phyloP scores from a whole-genome alignment of 1,139 yeast genomes.

The Sugiyamaella sp. region DNA sequence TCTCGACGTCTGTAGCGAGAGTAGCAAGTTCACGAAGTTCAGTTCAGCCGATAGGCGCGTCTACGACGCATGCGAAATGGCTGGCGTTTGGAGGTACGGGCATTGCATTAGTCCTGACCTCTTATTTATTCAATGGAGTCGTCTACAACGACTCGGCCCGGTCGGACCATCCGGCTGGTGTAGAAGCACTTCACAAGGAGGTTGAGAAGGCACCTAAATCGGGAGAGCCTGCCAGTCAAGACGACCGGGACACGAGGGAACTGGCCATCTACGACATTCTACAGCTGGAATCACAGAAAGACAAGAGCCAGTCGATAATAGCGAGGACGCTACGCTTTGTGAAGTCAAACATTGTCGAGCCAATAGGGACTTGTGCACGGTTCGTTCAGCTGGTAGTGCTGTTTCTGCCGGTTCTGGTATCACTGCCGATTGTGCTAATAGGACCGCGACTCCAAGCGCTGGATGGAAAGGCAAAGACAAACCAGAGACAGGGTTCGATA shows the following conservation, averaged over 20 bases:
- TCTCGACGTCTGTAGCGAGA: background rate
- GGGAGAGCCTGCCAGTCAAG: constrained; percentile 4
- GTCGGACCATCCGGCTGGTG: background rate
- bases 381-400: constrained; percentile 67
- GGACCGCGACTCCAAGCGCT: constrained; percentile 49
- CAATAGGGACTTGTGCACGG: constrained; percentile 65
- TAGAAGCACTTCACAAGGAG: background rate
- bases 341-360: constrained; percentile 49
- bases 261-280: constrained; percentile 11
- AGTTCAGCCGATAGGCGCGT: background rate
- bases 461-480: constrained; percentile 34
- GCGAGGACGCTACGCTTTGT: background rate
- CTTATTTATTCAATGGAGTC: background rate
- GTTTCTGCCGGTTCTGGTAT: constrained; percentile 69
- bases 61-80: background rate
- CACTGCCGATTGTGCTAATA: constrained; percentile 66
- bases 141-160: background rate
- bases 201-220: background rate
- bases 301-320: background rate
- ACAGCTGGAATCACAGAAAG: background rate
- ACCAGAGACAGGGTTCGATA: constrained; percentile 60
- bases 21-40: background rate
- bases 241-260: constrained; percentile 16
- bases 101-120: background rate
- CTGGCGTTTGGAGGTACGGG: background rate